Evolutionary conservation across 352 stramenopile genomes (phyloP), one percentile per base, ranked within the genome.

Genomic region (Phytopythium mirpurense): DNA sequence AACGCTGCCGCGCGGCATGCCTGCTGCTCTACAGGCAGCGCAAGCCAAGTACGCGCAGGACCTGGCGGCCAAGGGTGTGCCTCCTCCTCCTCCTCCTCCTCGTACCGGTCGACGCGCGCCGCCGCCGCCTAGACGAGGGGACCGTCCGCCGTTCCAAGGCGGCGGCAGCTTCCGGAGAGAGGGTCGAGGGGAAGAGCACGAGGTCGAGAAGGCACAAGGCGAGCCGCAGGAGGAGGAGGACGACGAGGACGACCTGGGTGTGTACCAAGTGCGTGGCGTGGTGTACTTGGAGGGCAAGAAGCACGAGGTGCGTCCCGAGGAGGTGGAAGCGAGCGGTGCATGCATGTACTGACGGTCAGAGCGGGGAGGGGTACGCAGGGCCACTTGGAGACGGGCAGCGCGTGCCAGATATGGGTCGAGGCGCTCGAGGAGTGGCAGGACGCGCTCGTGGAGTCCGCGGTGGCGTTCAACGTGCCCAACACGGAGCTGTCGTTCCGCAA

Each of bases 221-320:
- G 48, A 54, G 8, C n/a, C n/a, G n/a, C n/a, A n/a, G n/a, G n/a
- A n/a, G n/a, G 52, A 71, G 32, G 54, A 72, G 27, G 63, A 78
- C 12, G 70, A 80, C 11, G 68, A 87, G 36, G 78, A 90, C 21
- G 75, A 87, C 43, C 74, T 72, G 16, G 84, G 84, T 24, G 72
- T 94, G 23, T 94, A 94, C 44, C 57, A 60, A 29, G 70, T 90
- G 15, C 67, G 73, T 31, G 76, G 79, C 15, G 47, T 66, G n/a
- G 84, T 94, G 26, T 94, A 89, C 47, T 60, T 94, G 27, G 84
- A 93, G 60, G 84, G 81, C 37, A 88, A 86, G 49, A 79, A 77
- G 32, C 82, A 94, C 51, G 78, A 86, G 38, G 60, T 74, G 34
- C 12, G 23, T 44, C n/a, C 4, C 21, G 49, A 10, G 6, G 8